Evolutionary conservation across 2,329 filamentous ascomycete genomes (phyloP), one percentile per base, ranked within the genome.

Genomic region (Epichloe scottii): DNA sequence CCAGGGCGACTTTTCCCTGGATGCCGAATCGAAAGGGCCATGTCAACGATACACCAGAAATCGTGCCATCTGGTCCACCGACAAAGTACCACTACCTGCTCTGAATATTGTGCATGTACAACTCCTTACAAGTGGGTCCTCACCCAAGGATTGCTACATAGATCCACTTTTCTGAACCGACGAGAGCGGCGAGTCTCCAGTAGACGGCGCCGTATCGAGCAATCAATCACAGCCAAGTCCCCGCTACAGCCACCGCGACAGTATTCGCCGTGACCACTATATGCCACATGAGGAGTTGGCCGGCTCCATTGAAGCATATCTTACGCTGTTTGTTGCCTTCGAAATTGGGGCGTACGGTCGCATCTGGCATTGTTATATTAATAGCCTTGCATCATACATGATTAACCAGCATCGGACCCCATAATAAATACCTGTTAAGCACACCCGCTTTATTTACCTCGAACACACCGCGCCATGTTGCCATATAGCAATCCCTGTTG

Each of bases 101-200:
- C 37, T 26, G 23, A 8, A 12, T 45, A n/a, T 46, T 44, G 40
- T 3, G 5, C 7, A 8, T 44, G 40, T 50, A 19, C 11, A 23
- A 2, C 38, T 39, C 7, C 15, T 39, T 11, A 4, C 15, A 39
- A 50, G 48, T 43, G 52, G 49, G 30, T 41, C 41, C 30, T 19
- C 21, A 14, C 49, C 52, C 46, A 46, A 51, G 42, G 46, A 49
- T 47, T 48, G 21, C 10, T 5, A 3, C 19, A 19, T n/a, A n/a
- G 51, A 30, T 26, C 51, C 51, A 46, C 49, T 44, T 49, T 52
- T 51, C 7, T 39, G 44, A 42, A 51, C 37, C 44, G 40, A 51
- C 44, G 48, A 53, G 51, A 51, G 51, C 51, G 48, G 51, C 47
- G 48, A 53, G 33, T 26, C 42, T 51, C 48, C 41, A 41, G 35